phyloP scores from a whole-genome alignment of 2,329 filamentous ascomycete genomes.

The Sporothrix globosa region DNA sequence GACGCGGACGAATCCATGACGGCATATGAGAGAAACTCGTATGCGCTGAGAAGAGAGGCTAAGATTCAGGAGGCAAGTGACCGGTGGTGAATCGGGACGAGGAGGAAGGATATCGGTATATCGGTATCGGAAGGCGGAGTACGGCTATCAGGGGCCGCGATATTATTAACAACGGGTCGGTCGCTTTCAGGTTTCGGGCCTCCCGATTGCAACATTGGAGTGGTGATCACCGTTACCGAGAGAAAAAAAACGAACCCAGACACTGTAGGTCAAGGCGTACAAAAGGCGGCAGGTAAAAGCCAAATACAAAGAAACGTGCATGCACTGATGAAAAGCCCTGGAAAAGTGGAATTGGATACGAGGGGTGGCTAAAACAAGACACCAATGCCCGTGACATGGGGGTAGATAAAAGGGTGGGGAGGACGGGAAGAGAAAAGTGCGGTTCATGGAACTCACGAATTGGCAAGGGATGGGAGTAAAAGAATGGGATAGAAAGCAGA shows the following conservation, averaged over 20 bases:
- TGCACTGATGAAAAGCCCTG: slow-evolving; percentile 16
- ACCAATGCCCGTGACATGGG: slow-evolving; percentile 7
- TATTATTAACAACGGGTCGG: slow-evolving; percentile 15
- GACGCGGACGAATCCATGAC: slow-evolving; percentile 63
- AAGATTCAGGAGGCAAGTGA: neutral
- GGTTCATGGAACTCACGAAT: neutral
- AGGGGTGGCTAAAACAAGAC: slow-evolving; percentile 14
- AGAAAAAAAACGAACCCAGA: slow-evolving; percentile 1
- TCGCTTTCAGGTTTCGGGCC: slow-evolving; percentile 28
- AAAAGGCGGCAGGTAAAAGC: neutral
- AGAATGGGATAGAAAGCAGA: neutral
- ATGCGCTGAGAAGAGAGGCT: slow-evolving; percentile 31
- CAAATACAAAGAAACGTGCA: slow-evolving; percentile 8
- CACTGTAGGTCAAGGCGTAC: slow-evolving; percentile 3
- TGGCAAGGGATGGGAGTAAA: neutral
- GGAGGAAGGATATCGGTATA: neutral
- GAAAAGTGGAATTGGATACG: neutral
- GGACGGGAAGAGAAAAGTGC: neutral
- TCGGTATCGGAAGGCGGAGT: neutral
- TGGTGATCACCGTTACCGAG: slow-evolving; percentile 14
- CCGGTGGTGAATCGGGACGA: neutral
- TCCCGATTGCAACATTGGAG: slow-evolving; percentile 31
- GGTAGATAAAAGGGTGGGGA: neutral
- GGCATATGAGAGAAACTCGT: slow-evolving; percentile 35
- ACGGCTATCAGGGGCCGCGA: neutral